Base-by-base conservation (phyloP, 495 filamentous ascomycete genomes). In the Poronia punctata region DNA sequence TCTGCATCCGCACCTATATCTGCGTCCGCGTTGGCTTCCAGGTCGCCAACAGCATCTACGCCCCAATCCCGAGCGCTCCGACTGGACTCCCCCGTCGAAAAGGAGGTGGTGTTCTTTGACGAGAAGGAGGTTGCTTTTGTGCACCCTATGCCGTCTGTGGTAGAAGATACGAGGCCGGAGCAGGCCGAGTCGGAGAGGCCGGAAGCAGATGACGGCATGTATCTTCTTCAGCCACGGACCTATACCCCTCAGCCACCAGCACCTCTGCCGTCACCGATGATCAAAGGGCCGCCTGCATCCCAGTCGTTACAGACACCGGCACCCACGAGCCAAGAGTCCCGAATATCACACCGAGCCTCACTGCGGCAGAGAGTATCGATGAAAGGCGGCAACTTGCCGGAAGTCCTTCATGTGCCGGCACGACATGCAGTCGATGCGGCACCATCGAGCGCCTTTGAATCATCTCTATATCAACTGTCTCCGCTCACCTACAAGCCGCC, bases 241-340 rank as follows among this genome's bases (percentile, higher is more conserved):
- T 77, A 75, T 47, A 75, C 67, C 7, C 74, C 74, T 1, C 60
- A 66, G 22, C 67, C 67, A 5, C 67, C 71, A 5, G 63, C 61
- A 11, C 67, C 67, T 10, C 48, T 68, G 17, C 67, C 67, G n/a
- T 71, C 69, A 6, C 66, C 67, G 10, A 56, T 55, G 24, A 24
- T 65, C 1, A 38, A 50, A 8, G 50, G 59, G 24, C 36, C 52
- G 22, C 44, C 52, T 7, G 28, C 26, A 25, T 37, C 33, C 6
- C 33, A 30, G 14, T 35, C 30, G 14, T 27, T 34, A 8, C 14
- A 20, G 17, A 29, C 28, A 3, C 41, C 23, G 24, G 25, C 23
- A 12, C 40, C 45, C 17, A 49, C 55, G 9, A 38, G 39, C 5
- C 59, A 59, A 28, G 48, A 54, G 7, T 42, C 47, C 7, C 54